Conservation (phyloP, 2,329 filamentous ascomycete species). For the Aspergillus pseudotamarii region DNA sequence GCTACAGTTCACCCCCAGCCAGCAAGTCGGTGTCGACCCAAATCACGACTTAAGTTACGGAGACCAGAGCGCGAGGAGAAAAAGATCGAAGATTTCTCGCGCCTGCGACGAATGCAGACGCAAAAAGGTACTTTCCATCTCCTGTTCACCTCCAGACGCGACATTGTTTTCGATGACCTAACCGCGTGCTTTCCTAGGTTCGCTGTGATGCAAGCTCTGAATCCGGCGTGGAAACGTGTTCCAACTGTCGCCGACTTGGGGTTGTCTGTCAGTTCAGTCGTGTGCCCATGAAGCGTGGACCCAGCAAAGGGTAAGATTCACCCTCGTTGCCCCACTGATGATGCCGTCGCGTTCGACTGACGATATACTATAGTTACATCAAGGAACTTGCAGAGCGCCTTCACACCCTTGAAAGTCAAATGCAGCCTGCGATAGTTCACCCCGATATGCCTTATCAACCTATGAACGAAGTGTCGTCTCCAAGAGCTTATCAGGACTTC, state of each 20-base stretch:
- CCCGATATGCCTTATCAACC: conserved; percentile 47
- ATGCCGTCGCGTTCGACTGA: conserved; percentile 21
- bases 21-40: conserved; percentile 48
- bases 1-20: conserved; percentile 46
- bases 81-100: conserved; percentile 82
- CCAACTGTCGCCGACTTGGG: conserved; percentile 77
- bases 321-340: not conserved
- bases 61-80: conserved; percentile 68
- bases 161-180: conserved; percentile 23
- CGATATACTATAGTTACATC: conserved; percentile 66
- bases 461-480: conserved; percentile 46
- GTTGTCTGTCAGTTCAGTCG: conserved; percentile 82
- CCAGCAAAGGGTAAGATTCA: conserved; percentile 73
- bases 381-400: conserved; percentile 87
- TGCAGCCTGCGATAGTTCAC: conserved; percentile 51
- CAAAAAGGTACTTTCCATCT: conserved; percentile 63
- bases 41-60: conserved; percentile 55
- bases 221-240: conserved; percentile 72
- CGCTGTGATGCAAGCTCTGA: conserved; percentile 83
- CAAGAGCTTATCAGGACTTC: conserved; percentile 55
- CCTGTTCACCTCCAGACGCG: conserved; percentile 17
- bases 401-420: conserved; percentile 77
- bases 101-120: conserved; percentile 87
- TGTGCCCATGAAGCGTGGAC: conserved; percentile 83
- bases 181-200: conserved; percentile 52